Evolutionary conservation across 345 rosid genomes (phyloP).

Genomic region (Salix suchowensis): DNA sequence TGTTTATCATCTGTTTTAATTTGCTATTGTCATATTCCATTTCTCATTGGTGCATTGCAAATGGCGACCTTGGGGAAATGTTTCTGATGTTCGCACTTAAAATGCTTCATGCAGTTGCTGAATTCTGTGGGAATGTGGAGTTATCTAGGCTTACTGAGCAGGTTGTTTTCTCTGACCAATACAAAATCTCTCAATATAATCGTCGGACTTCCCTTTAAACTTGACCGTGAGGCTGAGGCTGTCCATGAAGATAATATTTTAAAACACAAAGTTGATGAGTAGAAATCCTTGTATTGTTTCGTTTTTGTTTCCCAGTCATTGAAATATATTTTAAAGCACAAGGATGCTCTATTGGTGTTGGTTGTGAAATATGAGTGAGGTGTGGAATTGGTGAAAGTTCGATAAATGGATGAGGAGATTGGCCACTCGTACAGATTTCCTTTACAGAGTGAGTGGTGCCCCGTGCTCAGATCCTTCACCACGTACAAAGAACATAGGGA

Average conservation of each 20-base stretch:
- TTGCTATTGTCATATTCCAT: neutral
- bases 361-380: no score
- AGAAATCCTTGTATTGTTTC: slow-evolving; percentile 68
- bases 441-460: no score
- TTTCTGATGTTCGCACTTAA: slow-evolving; percentile 9
- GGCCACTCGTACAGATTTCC: no score
- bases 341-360: no score
- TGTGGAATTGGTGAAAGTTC: no score
- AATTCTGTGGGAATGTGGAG: slow-evolving; percentile 93
- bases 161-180: slow-evolving; percentile 94
- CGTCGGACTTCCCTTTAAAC: slow-evolving; percentile 80
- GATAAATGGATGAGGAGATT: no score
- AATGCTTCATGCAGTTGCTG: slow-evolving; percentile 64
- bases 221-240: slow-evolving; percentile 76
- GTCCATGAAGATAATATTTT: slow-evolving; percentile 61
- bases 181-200: slow-evolving; percentile 66
- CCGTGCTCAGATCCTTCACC: no score
- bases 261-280: slow-evolving; percentile 77
- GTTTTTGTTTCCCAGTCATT: neutral
- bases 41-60: neutral
- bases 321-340: no score
- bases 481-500: no score
- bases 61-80: slow-evolving; percentile 7
- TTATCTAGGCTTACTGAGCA: slow-evolving; percentile 87
- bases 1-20: neutral